Percentiles rank a stretch among this genome's conserved stretches.
Conservation (phyloP, 305 asterid genomes). For the Coffea humblotiana region DNA sequence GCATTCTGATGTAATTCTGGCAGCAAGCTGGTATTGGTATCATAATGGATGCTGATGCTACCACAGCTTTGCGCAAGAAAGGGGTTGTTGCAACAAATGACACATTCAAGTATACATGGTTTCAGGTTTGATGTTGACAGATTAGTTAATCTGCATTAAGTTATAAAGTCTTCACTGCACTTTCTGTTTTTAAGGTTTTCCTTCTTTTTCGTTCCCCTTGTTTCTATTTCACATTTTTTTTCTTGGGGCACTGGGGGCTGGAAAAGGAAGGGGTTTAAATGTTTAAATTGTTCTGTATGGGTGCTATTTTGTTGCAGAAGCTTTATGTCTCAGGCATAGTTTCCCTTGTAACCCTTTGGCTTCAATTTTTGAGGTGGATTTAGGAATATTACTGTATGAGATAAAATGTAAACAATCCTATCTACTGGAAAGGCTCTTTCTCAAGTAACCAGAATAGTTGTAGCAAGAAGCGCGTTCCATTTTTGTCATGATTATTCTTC, state of each 20-base stretch:
- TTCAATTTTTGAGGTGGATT: background rate
- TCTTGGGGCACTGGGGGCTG: no score
- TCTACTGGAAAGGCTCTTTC: background rate
- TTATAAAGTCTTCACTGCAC: background rate
- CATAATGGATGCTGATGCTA: slow-evolving; percentile 95
- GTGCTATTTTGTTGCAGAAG: background rate
- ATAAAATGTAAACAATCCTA: background rate
- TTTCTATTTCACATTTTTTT: no score
- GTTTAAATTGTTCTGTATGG: background rate
- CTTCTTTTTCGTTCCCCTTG: no score
- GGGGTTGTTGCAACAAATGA: slow-evolving; percentile 79
- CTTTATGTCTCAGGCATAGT: background rate
- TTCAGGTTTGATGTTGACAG: slow-evolving; percentile 45
- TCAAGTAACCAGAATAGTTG: background rate
- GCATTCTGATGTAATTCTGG: slow-evolving; percentile 1
- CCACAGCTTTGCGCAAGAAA: slow-evolving; percentile 71
- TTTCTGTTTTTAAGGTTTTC: background rate
- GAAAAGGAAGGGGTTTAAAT: no score
- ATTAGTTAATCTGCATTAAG: background rate
- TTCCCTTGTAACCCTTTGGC: background rate
- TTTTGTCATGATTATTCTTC: no score
- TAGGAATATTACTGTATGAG: no score
- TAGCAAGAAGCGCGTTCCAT: background rate
- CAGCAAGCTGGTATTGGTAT: slow-evolving; percentile 81
- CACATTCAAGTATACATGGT: slow-evolving; percentile 79